Evolutionary conservation across 2,329 filamentous ascomycete species (phyloP).

Genomic region (Orbilia brochopaga): DNA sequence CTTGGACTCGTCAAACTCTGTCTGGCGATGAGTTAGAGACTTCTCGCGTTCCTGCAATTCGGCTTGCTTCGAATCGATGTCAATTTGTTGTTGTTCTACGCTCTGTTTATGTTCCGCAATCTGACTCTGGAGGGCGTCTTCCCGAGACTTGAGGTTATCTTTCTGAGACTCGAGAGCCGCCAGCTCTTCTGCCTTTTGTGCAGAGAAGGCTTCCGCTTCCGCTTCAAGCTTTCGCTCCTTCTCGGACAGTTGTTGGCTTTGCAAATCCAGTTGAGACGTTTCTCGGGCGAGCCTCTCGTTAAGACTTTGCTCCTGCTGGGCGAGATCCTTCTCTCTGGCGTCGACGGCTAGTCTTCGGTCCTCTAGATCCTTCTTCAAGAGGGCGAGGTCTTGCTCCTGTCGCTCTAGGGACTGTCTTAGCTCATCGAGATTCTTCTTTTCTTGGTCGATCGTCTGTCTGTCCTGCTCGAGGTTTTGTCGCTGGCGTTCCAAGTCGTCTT

Average conservation of each 20-base stretch:
- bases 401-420: conserved; percentile 10
- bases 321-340: conserved; percentile 21
- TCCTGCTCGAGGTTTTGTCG: not conserved
- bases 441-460: not conserved
- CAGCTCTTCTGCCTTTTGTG: not conserved
- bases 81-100: conserved; percentile 7
- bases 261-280: conserved; percentile 12
- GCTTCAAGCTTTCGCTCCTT: conserved; percentile 4
- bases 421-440: not conserved
- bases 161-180: conserved; percentile 9
- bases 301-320: conserved; percentile 12
- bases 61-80: conserved; percentile 11
- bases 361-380: too few species aligned
- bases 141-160: conserved; percentile 5
- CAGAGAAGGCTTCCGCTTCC: not conserved
- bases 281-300: conserved; percentile 24
- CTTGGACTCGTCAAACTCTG: conserved; percentile 21
- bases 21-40: conserved; percentile 1
- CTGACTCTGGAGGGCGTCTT: conserved; percentile 11
- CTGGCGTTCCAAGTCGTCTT: not conserved
- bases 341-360: conserved; percentile 6
- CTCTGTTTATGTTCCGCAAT: conserved; percentile 22
- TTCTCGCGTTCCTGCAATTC: conserved; percentile 18
- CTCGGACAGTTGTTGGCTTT: conserved; percentile 10
- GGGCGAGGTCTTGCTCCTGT: conserved; percentile 9